Base-by-base conservation (phyloP, 805 yeast genomes). In the Blastobotrys terrestris region DNA sequence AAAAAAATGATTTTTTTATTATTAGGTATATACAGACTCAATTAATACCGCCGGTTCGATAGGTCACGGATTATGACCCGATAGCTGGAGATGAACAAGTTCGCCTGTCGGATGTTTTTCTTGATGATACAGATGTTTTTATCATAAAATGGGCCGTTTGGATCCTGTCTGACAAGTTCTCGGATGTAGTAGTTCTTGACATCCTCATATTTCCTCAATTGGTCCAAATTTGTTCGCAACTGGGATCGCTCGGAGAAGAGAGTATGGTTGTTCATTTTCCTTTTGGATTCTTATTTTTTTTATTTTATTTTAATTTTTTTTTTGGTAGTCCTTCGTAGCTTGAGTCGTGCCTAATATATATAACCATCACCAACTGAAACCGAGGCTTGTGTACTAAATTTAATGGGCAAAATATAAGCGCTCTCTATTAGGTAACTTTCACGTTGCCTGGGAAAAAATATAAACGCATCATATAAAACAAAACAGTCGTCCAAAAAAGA, bases 71-170 rank as follows among this genome's bases (percentile, higher is more conserved):
- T 31, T 40, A 46, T 15, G 14, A 46, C 40, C 19, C 31, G 42
- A 35, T 46, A 46, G 31, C 49, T 46, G 6, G 42, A 46, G 5
- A 46, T 46, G 16, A 46, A 46, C 43, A 46, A 20, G 14, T 46
- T 40, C 3, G 49, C 41, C n/a, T 46, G 49, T 8, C 41, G 14
- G 20, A 46, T 46, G 26, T 22, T 21, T 13, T 40, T 15, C 14
- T 20, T 22, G 21, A 39, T 7, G 11, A 22, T 19, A 22, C 43
- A 13, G 16, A 46, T 18, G 21, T 39, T 46, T 11, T 20, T n/a
- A 4, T 18, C 16, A 26, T 46, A 46, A 20, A 13, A 19, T 11
- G 49, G 49, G 40, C 15, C 43, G 15, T 11, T 26, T 18, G 49
- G 49, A n/a, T 46, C 49, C 43, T n/a, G 26, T 6, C 49, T 16